Percentiles rank a stretch among this genome's conserved stretches.
Evolutionary conservation across 2,329 filamentous ascomycete species (phyloP).

Genomic region (Chaetomiaceae sp.): DNA sequence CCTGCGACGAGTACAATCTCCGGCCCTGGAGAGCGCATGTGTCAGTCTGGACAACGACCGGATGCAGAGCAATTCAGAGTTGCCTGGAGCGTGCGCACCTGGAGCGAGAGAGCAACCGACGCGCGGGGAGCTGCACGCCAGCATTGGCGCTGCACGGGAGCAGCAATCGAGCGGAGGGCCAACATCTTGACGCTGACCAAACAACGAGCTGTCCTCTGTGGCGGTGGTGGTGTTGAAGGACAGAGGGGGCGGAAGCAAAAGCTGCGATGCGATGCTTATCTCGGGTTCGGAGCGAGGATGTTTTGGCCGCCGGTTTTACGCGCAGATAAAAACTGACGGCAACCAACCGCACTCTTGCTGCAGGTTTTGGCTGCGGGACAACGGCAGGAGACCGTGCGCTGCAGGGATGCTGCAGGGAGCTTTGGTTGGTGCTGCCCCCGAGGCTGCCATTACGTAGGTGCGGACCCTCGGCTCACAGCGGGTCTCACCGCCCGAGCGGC

Average conservation of each 20-base stretch:
- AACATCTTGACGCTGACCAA: conserved; percentile 53
- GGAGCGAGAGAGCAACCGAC: conserved; percentile 42
- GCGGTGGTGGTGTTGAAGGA: neutral
- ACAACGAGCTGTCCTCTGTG: neutral
- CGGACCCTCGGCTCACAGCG: too few species aligned
- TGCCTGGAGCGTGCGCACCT: conserved; percentile 41
- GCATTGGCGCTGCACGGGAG: conserved; percentile 71
- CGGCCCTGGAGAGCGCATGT: conserved; percentile 35
- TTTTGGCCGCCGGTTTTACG: conserved; percentile 8
- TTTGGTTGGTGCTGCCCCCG: neutral
- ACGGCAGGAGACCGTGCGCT: conserved; percentile 15
- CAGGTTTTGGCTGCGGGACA: conserved; percentile 16
- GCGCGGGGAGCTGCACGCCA: conserved; percentile 61
- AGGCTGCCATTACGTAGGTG: too few species aligned
- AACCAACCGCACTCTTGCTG: conserved; percentile 12
- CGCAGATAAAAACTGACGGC: conserved; percentile 13
- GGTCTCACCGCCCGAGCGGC: neutral
- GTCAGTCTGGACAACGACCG: conserved; percentile 23
- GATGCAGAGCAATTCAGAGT: neutral
- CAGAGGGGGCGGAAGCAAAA: neutral
- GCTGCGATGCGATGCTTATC: too few species aligned
- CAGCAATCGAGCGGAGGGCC: conserved; percentile 70
- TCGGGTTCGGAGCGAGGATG: neutral
- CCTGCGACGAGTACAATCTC: conserved; percentile 59
- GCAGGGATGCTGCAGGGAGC: conserved; percentile 12